phyloP scores from a whole-genome alignment of 306 rosid species.

The Luffa aegyptiaca region DNA sequence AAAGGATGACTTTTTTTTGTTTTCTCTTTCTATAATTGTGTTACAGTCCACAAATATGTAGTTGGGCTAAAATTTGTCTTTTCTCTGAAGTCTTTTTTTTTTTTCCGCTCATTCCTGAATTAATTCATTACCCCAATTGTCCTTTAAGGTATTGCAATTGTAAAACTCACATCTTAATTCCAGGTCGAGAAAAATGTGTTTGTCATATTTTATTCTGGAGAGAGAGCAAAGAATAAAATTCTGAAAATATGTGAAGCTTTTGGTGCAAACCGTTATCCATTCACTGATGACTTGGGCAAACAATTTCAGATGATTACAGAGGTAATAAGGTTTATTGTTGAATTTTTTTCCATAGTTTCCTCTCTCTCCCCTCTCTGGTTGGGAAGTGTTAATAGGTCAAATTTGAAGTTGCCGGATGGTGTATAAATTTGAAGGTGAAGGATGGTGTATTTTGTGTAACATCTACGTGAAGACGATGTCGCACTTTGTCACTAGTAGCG shows the following conservation, averaged over 20 bases:
- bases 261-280: constrained; percentile 82
- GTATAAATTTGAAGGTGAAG: background rate
- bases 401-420: background rate
- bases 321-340: constrained; percentile 26
- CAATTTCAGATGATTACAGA: constrained; percentile 56
- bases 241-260: constrained; percentile 76
- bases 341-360: background rate
- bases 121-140: background rate
- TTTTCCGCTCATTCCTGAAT: background rate
- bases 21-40: constrained; percentile 7
- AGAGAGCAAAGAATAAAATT: constrained; percentile 60
- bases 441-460: background rate
- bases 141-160: constrained; percentile 10
- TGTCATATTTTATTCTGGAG: constrained; percentile 74
- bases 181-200: constrained; percentile 87
- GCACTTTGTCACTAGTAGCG: background rate
- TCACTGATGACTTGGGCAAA: constrained; percentile 53
- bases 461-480: background rate
- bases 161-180: constrained; percentile 13
- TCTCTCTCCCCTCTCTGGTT: constrained; percentile 3
- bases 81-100: background rate
- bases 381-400: background rate
- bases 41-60: constrained; percentile 3
- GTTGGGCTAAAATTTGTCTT: background rate
- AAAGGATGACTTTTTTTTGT: background rate